Conservation (phyloP, 2,329 filamentous ascomycete species). For the Cladosporium halotolerans region DNA sequence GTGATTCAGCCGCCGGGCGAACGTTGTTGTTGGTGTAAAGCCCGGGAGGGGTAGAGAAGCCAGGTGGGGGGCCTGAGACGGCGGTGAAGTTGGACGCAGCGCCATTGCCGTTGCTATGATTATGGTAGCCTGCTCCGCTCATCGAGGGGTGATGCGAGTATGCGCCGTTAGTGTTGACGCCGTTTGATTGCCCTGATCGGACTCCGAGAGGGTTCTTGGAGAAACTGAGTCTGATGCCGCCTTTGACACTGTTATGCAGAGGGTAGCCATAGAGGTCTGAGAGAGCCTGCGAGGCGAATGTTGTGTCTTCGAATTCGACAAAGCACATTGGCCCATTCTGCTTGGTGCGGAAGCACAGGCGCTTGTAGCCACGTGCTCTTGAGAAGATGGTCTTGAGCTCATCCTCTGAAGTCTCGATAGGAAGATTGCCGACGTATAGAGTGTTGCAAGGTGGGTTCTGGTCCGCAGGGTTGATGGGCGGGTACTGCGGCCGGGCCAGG, state of each 20-base stretch:
- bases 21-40: constrained; percentile 12
- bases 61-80: constrained; percentile 64
- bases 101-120: constrained; percentile 45
- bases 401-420: constrained; percentile 86
- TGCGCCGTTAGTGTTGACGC: constrained; percentile 44
- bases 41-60: constrained; percentile 63
- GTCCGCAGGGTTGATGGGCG: constrained; percentile 87
- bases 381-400: constrained; percentile 91
- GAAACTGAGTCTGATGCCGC: constrained; percentile 90
- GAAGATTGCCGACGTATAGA: constrained; percentile 93
- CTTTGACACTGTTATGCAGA: constrained; percentile 87
- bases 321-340: constrained; percentile 97
- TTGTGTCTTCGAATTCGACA: constrained; percentile 93
- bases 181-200: constrained; percentile 63
- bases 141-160: constrained; percentile 47
- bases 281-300: constrained; percentile 84
- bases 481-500: constrained; percentile 62
- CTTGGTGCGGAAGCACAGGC: constrained; percentile 91
- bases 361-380: constrained; percentile 89
- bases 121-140: constrained; percentile 36
- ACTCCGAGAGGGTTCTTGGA: constrained; percentile 96
- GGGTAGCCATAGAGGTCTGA: constrained; percentile 82
- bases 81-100: constrained; percentile 40
- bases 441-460: constrained; percentile 98
- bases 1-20: background rate